Base-by-base conservation (phyloP, 2,329 filamentous ascomycete genomes). In the Penicillium sp. region DNA sequence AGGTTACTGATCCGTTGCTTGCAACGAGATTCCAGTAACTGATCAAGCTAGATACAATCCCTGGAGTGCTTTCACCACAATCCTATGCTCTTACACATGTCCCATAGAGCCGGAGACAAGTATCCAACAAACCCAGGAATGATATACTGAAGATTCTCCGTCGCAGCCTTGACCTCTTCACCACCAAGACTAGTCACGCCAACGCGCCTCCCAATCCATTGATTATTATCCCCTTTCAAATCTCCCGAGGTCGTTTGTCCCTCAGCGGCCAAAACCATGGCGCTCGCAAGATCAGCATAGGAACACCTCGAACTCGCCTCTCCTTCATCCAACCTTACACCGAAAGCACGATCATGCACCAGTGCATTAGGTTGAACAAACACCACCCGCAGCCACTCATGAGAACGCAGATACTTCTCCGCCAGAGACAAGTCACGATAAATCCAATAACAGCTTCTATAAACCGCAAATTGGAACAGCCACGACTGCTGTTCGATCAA, bases 1-100 rank as follows among this genome's bases (percentile, higher is more conserved):
- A 46, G 39, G 28, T 48, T 42, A 54, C 54, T n/a, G 54, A 59
- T 50, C 56, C 54, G n/a, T 47, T 55, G 30, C 35, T 53, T 36
- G 38, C 40, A 35, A 46, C 46, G 28, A 48, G 45, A 2, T 50
- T 50, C 25, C 48, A 50, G 42, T 50, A 45, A 27, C 10, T 8
- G 5, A n/a, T 10, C 5, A 40, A 40, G 16, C 16, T 39, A 18
- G 35, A 38, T 38, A 11, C 6, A 33, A 33, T n/a, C 7, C 13
- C 5, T 6, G 7, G 30, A 13, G 5, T 2, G 5, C 13, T 9
- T 35, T 35, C 6, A 35, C 31, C 31, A 35, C n/a, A 35, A n/a
- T 4, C 30, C 30, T 16, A 16, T 35, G 6, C n/a, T 35, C n/a
- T 18, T 35, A n/a, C 31, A 35, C 6, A 16, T 35, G 18, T 18